Conservation (phyloP, 441 rosid genomes). For the Kokia cookei region DNA sequence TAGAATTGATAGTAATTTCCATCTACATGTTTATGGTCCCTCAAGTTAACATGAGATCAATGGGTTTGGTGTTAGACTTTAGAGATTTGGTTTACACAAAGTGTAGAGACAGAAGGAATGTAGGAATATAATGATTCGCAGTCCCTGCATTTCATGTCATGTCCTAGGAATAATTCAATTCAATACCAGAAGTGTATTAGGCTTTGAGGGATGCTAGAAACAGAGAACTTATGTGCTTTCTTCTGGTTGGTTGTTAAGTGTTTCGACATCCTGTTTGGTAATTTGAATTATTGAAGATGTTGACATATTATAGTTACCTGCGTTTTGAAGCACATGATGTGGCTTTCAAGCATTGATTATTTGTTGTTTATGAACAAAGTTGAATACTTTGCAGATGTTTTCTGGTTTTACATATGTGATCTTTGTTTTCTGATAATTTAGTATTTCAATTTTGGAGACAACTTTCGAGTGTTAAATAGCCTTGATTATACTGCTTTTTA, state of each 20-base stretch:
- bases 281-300: background rate
- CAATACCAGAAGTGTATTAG: no score
- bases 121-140: slow-evolving; percentile 18
- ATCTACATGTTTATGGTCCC: background rate
- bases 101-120: slow-evolving; percentile 21
- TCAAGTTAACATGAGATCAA: no score
- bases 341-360: background rate
- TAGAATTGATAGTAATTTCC: background rate
- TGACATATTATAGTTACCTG: background rate
- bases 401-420: background rate
- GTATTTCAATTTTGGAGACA: background rate
- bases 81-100: background rate
- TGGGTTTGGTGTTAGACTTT: background rate
- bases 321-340: background rate
- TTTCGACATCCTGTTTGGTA: background rate
- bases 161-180: no score
- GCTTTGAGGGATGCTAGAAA: no score
- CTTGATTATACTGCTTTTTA: background rate
- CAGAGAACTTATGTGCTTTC: no score
- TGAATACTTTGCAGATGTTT: background rate
- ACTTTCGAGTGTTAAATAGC: background rate
- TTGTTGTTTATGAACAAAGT: background rate
- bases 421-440: background rate
- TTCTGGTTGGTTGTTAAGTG: background rate
- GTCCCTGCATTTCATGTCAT: slow-evolving; percentile 18